phyloP scores from a whole-genome alignment of 768 basidiomycete genomes.

The Podaxis pistillaris region DNA sequence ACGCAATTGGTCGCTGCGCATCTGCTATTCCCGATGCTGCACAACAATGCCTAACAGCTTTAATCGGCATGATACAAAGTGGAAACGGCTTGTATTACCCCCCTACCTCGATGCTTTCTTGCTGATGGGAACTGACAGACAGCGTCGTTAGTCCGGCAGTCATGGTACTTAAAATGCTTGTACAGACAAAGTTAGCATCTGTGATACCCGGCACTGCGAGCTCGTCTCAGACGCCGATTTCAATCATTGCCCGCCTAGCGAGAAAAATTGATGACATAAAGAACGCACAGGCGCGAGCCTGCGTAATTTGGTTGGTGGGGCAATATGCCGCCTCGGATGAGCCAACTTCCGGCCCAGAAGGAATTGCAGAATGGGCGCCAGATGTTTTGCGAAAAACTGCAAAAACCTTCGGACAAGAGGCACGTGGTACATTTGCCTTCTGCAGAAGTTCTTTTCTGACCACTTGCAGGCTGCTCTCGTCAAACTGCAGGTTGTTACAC shows the following conservation, averaged over 20 bases:
- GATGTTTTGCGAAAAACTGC: slow-evolving; percentile 83
- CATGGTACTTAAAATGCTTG: slow-evolving; percentile 79
- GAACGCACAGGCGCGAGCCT: slow-evolving; percentile 80
- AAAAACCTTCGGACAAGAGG: slow-evolving; percentile 74
- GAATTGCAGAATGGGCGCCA: slow-evolving; percentile 78
- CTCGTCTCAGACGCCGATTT: slow-evolving; percentile 43
- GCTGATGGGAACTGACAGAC: slow-evolving; percentile 41
- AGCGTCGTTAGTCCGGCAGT: slow-evolving; percentile 77
- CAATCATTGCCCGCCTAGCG: slow-evolving; percentile 79
- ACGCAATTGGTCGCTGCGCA: slow-evolving; percentile 78
- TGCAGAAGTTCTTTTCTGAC: slow-evolving; percentile 1
- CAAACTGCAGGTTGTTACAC: slow-evolving; percentile 80
- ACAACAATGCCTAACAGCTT: slow-evolving; percentile 67
- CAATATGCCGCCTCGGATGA: slow-evolving; percentile 64
- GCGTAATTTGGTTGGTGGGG: slow-evolving; percentile 90
- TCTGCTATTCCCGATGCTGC: slow-evolving; percentile 64
- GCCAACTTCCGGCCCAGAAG: slow-evolving; percentile 40
- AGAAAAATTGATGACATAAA: slow-evolving; percentile 74
- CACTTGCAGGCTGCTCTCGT: slow-evolving; percentile 52
- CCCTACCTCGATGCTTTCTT: not conserved
- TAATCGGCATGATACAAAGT: slow-evolving; percentile 81
- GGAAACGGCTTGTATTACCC: slow-evolving; percentile 54
- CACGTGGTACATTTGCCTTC: slow-evolving; percentile 25
- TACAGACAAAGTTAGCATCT: slow-evolving; percentile 61
- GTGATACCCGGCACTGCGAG: slow-evolving; percentile 24